These are phyloP conservation scores for Iris macrosiphon DNA, from an alignment of 106 monocot species.

Conservation along the genomic window DNA sequence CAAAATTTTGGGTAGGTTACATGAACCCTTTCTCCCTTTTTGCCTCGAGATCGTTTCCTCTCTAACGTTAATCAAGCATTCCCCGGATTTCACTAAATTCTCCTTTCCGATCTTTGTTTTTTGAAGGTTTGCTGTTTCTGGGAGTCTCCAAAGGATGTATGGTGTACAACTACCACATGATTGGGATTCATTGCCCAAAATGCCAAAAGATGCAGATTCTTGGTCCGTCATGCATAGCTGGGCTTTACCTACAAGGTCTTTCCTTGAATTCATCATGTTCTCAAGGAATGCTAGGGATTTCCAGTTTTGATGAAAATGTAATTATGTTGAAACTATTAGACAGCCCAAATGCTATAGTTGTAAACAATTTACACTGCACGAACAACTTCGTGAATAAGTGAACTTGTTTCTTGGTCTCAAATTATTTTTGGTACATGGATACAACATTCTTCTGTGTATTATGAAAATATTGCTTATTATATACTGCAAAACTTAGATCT, in stretches of 20 bases:
- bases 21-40: too few species aligned
- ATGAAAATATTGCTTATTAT: too few species aligned
- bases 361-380: too few species aligned
- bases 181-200: slow-evolving; percentile 58
- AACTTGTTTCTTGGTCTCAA: too few species aligned
- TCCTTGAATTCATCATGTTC: slow-evolving; percentile 96
- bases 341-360: not conserved
- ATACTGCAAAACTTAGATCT: too few species aligned
- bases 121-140: slow-evolving; percentile 62
- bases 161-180: slow-evolving; percentile 27
- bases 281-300: slow-evolving; percentile 75
- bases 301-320: not conserved
- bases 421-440: too few species aligned
- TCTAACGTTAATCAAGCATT: too few species aligned
- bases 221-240: slow-evolving; percentile 98
- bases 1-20: too few species aligned
- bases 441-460: too few species aligned
- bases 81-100: slow-evolving; percentile 5
- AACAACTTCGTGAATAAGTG: too few species aligned
- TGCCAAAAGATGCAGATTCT: slow-evolving; percentile 62
- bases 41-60: too few species aligned
- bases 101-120: not conserved
- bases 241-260: slow-evolving; percentile 89
- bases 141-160: slow-evolving; percentile 76
- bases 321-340: not conserved